Base-by-base conservation (phyloP, 768 basidiomycete genomes). In the Phanerochaete carnosa region DNA sequence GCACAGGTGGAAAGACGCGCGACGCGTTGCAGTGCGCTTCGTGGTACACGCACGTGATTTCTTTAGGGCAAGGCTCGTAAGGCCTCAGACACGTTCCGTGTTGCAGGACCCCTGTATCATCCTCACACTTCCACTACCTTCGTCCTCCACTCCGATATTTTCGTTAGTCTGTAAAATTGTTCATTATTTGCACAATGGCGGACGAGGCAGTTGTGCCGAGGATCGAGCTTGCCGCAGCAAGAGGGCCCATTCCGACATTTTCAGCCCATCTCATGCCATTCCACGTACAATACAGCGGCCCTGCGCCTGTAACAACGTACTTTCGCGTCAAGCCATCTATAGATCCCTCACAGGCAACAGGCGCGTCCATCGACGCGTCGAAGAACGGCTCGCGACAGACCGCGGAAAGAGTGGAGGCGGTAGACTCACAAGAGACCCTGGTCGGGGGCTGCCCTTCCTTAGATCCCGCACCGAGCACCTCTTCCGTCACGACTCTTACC, bases 241-340 rank as follows among this genome's bases (percentile, higher is more conserved):
- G 60, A 22, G 32, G 15, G 25, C 33, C 67, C 16, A 64, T 82
- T 11, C 69, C 75, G n/a, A 59, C 64, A 69, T 84, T 82, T 50
- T 76, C 74, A 2, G 90, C 89, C 0, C 80, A 86, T 68, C 79
- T 95, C 30, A 92, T 95, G 89, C 92, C 92, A 4, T 94, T 95
- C 63, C 85, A 88, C 65, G 85, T 94, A 50, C 73, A 79, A 13
- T 84, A 92, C 71, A 77, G 80, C 11, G 92, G 92, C 0, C 79
- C 80, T 22, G 91, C 92, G 1, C 85, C 87, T 5, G 76, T 94
- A 19, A 88, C 87, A 3, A 87, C 87, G 5, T 94, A 87, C 71
- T 86, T 94, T 71, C 81, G 80, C 47, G 77, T 87, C 55, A 80
- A 79, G 57, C 71, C 76, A 2, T 69, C 67, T n/a, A 70, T 71